Evolutionary conservation across 257 asterid species (phyloP).

Genomic region (Jacaranda copaia): DNA sequence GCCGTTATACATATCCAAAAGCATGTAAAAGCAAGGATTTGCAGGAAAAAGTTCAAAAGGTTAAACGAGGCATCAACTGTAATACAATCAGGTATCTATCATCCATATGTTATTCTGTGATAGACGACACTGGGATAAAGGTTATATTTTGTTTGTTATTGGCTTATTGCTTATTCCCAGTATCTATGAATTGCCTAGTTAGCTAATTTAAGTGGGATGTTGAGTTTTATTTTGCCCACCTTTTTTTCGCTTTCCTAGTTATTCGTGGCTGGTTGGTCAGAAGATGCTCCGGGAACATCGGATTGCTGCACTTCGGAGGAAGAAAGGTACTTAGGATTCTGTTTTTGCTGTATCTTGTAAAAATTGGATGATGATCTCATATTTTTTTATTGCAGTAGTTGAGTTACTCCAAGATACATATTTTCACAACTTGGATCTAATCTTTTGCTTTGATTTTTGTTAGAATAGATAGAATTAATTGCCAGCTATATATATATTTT

Average conservation of each 20-base stretch:
- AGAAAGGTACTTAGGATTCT: conserved; percentile 63
- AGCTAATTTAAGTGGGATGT: background rate
- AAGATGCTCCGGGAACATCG: conserved; percentile 90
- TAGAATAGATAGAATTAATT: too few relatives aligned
- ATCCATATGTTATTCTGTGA: conserved; percentile 2
- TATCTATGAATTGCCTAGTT: conserved; percentile 7
- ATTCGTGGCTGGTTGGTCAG: conserved; percentile 98
- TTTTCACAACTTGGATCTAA: background rate
- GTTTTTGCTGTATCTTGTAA: conserved; percentile 5
- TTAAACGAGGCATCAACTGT: conserved; percentile 66
- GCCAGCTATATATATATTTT: too few relatives aligned
- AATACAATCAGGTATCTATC: conserved; percentile 81
- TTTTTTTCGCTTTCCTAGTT: conserved; percentile 54
- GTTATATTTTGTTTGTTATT: too few relatives aligned
- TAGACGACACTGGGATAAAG: too few relatives aligned
- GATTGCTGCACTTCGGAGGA: conserved; percentile 79
- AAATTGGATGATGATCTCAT: background rate
- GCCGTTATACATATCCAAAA: conserved; percentile 88
- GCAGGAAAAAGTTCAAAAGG: conserved; percentile 52
- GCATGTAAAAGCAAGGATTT: conserved; percentile 63
- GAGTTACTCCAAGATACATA: background rate
- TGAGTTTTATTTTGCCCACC: background rate
- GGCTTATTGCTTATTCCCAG: conserved; percentile 8
- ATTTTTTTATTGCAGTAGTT: background rate
- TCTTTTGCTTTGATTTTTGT: background rate